Conservation (phyloP, 441 rosid species). For the Gossypium davidsonii region DNA sequence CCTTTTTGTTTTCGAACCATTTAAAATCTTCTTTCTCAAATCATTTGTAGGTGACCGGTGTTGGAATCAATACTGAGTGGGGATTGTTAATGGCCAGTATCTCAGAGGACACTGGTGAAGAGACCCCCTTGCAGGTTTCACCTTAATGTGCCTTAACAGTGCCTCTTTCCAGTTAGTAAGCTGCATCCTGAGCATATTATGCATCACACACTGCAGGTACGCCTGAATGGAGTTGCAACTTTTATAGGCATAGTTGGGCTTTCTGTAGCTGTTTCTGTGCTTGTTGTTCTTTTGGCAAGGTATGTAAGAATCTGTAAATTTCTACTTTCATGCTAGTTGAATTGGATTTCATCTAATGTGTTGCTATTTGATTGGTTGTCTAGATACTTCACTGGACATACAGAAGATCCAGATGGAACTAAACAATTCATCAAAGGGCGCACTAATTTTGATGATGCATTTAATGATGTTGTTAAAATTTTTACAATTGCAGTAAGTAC, state of each 20-base stretch:
- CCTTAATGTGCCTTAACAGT: constrained; percentile 11
- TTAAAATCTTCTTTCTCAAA: background rate
- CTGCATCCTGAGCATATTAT: constrained; percentile 6
- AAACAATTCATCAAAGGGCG: constrained; percentile 57
- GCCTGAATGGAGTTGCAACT: constrained; percentile 96
- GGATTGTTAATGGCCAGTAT: constrained; percentile 96
- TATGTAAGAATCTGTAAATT: constrained; percentile 21
- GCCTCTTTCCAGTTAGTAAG: background rate
- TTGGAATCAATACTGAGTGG: constrained; percentile 98
- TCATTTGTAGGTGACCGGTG: constrained; percentile 74
- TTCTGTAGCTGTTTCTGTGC: constrained; percentile 68
- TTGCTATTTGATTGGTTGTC: constrained; percentile 17
- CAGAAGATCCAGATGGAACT: constrained; percentile 43
- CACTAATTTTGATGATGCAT: constrained; percentile 51
- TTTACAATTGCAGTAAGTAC: constrained; percentile 83
- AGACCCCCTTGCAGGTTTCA: constrained; percentile 92
- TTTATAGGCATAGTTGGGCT: constrained; percentile 93
- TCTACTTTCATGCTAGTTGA: constrained; percentile 12
- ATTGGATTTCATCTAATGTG: background rate
- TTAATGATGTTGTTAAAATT: constrained; percentile 74
- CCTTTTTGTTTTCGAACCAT: background rate
- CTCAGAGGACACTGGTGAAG: constrained; percentile 98
- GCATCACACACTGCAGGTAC: constrained; percentile 48
- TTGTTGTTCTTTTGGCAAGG: constrained; percentile 78
- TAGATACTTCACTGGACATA: constrained; percentile 84